Evolutionary conservation across 495 filamentous ascomycete species (phyloP), one percentile per base, ranked within the genome.

Genomic region (Glonium stellatum): DNA sequence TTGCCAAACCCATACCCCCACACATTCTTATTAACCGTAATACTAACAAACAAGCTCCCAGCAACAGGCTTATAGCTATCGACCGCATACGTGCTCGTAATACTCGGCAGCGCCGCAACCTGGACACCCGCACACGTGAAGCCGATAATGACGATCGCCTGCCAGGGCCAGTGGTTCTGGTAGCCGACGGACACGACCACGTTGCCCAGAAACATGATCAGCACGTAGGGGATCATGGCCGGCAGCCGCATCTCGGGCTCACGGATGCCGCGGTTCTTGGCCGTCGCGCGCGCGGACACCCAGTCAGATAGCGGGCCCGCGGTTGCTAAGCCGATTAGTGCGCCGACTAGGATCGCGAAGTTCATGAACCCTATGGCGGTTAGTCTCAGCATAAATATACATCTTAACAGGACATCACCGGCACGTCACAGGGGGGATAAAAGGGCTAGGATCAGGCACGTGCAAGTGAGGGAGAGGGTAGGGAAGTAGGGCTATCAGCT

Each of bases 181-280:
- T 84, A 86, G 1, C 82, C 82, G 61, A 85, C 78, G 6, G 82
- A 80, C 11, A 81, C 81, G 31, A 87, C 69, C 36, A 86, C 78
- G 55, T 83, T 82, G 0, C 85, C 85, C 11, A 83, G 71, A 5
- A 81, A 77, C 67, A 77, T 78, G 49, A 84, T 73, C 10, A 84
- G 61, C 10, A 83, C 76, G 51, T 81, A 82, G 12, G 80, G 80
- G n/a, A 85, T 76, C 73, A 86, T 79, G 0, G 82, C 77, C 5
- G 79, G 80, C 27, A 87, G 69, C 21, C 84, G 74, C 85, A 88
- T 87, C 67, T 88, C 85, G 0, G 84, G 83, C 71, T 88, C 85
- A 52, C 84, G 79, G 65, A 87, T 82, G 12, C 84, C 84, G 19
- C 71, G 58, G 64, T 88, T 87, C 55, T 74, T 72, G 19, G 69